Evolutionary conservation across 1,139 yeast species (phyloP).

Genomic region (Nakaseomyces nivariensis): DNA sequence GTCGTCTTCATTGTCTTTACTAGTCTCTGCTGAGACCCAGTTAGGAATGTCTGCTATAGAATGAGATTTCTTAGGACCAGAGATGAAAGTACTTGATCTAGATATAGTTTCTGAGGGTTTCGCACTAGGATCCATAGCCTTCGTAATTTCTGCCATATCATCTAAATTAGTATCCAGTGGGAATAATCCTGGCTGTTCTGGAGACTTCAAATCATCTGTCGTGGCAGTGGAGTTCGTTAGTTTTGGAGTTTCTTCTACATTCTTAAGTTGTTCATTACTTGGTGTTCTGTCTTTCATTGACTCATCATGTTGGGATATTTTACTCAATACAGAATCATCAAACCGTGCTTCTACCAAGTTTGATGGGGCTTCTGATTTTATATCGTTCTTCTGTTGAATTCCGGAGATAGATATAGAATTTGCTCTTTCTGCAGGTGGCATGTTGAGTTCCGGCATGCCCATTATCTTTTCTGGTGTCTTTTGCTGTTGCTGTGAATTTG

Average conservation of each 20-base stretch:
- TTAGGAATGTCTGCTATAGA: slow-evolving; percentile 18
- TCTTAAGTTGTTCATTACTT: background rate
- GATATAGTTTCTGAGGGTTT: background rate
- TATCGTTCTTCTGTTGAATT: background rate
- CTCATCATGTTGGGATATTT: background rate
- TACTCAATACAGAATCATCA: background rate
- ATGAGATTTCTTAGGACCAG: slow-evolving; percentile 24
- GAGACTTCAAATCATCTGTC: slow-evolving; percentile 3
- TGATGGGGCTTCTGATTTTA: background rate
- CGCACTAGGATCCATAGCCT: slow-evolving; percentile 6
- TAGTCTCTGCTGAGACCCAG: background rate
- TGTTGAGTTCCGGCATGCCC: background rate
- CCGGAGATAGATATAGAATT: background rate
- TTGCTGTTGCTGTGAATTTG: background rate
- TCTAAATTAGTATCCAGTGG: slow-evolving; percentile 25
- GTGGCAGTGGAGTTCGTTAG: background rate
- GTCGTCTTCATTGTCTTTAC: slow-evolving; percentile 2
- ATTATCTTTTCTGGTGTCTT: background rate
- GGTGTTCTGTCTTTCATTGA: background rate
- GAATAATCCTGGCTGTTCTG: slow-evolving; percentile 10
- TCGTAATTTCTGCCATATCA: slow-evolving; percentile 26
- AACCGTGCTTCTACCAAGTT: background rate
- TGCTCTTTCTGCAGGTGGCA: background rate
- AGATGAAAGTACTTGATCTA: slow-evolving; percentile 13
- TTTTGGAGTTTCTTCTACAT: background rate